Base-by-base conservation (phyloP, 176 grass and related monocot genomes). In the Ensete glaucum region DNA sequence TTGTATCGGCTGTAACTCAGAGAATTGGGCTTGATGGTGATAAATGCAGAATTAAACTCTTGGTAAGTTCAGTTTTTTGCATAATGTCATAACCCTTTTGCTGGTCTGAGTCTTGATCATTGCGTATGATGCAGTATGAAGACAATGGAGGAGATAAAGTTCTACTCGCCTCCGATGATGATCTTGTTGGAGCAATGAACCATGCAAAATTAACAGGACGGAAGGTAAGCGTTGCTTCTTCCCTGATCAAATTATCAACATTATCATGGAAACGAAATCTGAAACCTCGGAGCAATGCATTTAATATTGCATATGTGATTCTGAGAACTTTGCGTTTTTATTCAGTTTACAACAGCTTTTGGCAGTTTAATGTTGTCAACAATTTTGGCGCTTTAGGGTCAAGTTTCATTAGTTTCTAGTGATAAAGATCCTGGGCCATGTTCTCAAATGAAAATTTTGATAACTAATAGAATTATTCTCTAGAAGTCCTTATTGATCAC, bases 61-160 rank as follows among this genome's bases (percentile, higher is more conserved):
- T 92, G 90, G 90, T 96, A 88, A 81, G 62, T 34, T 29, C 11
- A 15, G 6, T 13, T 68, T 7, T 14, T 34, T 12, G 25, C 14
- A 27, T 34, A 29, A 1, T 14, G 2, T 14, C 43, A 8, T 29
- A 22, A 10, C 2, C 11, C 8, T 34, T 68, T 34, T 29, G 26
- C 8, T 29, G 23, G 25, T 26, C 14, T 19, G 26, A 16, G 26
- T 22, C 12, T 48, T 48, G 25, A 24, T 15, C 11, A 8, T 9
- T 67, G 26, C 83, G 26, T 73, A 80, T 48, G 65, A 60, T 90
- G 59, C 27, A 96, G 93, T 96, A 96, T 53, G 89, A 96, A 72
- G 93, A 96, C 75, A 89, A 90, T 69, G 93, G 92, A 86, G 90
- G 93, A 3, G 93, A 97, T 51, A 81, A 67, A 58, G 93, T 93